Evolutionary conservation across 768 basidiomycete species (phyloP), one percentile per base, ranked within the genome.

Genomic region (Tylopilus cervinicoccineus): DNA sequence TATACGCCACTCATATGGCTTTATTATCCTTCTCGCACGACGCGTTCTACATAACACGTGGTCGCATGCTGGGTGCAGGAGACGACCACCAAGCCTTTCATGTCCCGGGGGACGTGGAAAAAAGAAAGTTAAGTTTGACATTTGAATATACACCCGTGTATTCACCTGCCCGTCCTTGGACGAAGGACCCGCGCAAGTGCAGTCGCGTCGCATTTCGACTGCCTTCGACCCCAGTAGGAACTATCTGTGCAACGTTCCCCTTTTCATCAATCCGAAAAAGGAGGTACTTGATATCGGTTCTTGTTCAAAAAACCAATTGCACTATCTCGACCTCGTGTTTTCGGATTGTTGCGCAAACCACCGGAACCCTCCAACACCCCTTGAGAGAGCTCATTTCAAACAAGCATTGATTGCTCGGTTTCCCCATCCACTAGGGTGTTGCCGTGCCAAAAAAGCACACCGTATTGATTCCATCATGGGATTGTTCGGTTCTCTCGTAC

Each of bases 301-400:
- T 24, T 33, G 17, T 33, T 17, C 36, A 32, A 48, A 26, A 33
- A 47, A 52, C 38, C 40, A 34, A 48, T 50, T 54, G 49, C 24
- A 4, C 41, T 53, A 48, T 48, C 54, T 57, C 29, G 23, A 23
- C 50, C 47, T 52, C 45, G 13, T 49, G 44, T 47, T 40, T 34
- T 43, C 26, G 29, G 54, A 44, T 56, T 13, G 32, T 26, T 56
- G 23, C 34, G 13, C 45, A 38, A 43, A 13, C 46, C 14, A 17
- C 19, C n/a, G n/a, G 33, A 34, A 34, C 33, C n/a, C n/a, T n/a
- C n/a, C n/a, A n/a, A n/a, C n/a, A n/a, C n/a, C n/a, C n/a, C n/a
- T n/a, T n/a, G n/a, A n/a, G n/a, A 23, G 37, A 45, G 13, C 27
- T 54, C 27, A 24, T 38, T 43, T 20, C 44, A 33, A 44, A 41